Conservation (phyloP, 164 flowering plant species). For the Vitis amurensis region DNA sequence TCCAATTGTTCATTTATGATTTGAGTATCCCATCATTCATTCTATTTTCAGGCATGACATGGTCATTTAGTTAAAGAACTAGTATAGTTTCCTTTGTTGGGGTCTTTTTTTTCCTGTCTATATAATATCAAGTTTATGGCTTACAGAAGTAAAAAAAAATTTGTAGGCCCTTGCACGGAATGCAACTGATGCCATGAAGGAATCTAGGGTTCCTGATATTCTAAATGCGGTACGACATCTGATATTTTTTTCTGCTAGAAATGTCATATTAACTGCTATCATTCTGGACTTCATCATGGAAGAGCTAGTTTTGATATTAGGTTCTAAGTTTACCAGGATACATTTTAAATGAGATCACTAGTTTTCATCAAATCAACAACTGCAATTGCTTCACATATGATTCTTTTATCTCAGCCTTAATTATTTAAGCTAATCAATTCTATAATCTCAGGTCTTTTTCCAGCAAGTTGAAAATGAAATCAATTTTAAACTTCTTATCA, state of each 20-base stretch:
- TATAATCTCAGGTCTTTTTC: too few species aligned
- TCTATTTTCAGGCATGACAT: neutral
- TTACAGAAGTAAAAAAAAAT: neutral
- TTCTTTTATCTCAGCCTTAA: too few species aligned
- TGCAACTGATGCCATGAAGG: constrained; percentile 91
- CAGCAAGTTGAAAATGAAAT: too few species aligned
- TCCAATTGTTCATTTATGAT: neutral
- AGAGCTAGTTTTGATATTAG: neutral
- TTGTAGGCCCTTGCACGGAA: constrained; percentile 74
- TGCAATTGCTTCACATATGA: too few species aligned
- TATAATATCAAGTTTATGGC: too few species aligned
- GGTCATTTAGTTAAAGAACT: too few species aligned
- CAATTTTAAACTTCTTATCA: too few species aligned
- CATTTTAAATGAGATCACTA: too few species aligned
- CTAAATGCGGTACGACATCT: constrained; percentile 50
- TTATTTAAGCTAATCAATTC: too few species aligned
- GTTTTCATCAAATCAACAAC: too few species aligned
- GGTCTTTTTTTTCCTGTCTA: neutral
- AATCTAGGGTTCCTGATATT: constrained; percentile 74
- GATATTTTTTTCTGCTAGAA: neutral
- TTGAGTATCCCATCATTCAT: neutral
- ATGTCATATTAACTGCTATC: neutral
- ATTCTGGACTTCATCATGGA: neutral
- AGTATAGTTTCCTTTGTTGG: neutral
- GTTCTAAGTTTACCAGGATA: neutral